Base-by-base conservation (phyloP, 129 eudicot genomes). In the Flaveria brownii region DNA sequence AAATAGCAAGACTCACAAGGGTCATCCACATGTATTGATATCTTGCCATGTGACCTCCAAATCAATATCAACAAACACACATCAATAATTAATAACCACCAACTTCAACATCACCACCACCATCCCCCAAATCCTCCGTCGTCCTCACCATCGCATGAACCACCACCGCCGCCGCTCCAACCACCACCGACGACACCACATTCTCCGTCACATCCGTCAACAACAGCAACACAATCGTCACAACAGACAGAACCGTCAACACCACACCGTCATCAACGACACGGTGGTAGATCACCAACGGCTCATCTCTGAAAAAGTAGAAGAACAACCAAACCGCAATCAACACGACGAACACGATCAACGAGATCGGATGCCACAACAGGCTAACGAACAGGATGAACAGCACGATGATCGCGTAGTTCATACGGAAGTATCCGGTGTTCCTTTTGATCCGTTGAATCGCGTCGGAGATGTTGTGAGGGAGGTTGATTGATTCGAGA, bases 241-340 rank as follows among this genome's bases (percentile, higher is more conserved):
- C 51, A 30, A 80, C 75, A 45, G 80, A 49, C 5, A 89, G 50
- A 63, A 82, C 79, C 54, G 81, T 56, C 51, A 92, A 56, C 1
- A 87, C 84, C 47, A 71, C 67, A 10, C 85, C 80, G 46, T 91
- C 97, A 59, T 52, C 69, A 25, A 92, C 54, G 74, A 67, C 52
- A 2, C 88, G 72, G 73, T 82, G 68, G 49, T 79, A 77, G 6
- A 81, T 15, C 70, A 82, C 79, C 45, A 84, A 57, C 23, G 97
- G 93, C 75, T 89, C 86, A 67, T 82, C 91, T 13, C 85, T 86
- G 18, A 92, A 78, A 78, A 87, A 92, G 84, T 85, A 92, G 42
- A 86, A 75, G 72, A 84, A 87, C 63, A 87, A 59, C 97, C 96
- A 92, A 15, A 77, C 90, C 49, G 85, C 82, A 87, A 85, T 91